Evolutionary conservation across 1,284 basidiomycete species (phyloP).

Genomic region (Rhodofomes roseus): DNA sequence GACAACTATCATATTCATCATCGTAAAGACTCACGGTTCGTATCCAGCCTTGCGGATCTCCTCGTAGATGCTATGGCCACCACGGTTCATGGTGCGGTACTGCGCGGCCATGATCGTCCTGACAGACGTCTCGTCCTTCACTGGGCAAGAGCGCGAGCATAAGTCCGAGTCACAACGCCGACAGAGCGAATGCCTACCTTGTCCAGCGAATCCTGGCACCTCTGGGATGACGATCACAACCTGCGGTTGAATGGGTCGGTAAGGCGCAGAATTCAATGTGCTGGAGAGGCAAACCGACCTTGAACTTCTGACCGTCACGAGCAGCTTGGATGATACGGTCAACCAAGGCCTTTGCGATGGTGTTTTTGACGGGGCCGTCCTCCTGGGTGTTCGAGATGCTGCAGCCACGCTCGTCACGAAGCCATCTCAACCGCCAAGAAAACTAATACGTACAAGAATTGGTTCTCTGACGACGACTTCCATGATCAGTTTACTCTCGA

Average conservation of each 20-base stretch:
- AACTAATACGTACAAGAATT: conserved; percentile 75
- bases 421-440: not conserved
- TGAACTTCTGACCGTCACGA: conserved; percentile 70
- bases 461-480: conserved; percentile 62
- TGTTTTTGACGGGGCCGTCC: conserved; percentile 73
- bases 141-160: conserved; percentile 32
- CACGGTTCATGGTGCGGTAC: conserved; percentile 85
- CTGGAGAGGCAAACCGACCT: conserved; percentile 39
- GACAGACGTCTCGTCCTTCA: conserved; percentile 66
- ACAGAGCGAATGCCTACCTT: conserved; percentile 4
- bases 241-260: conserved; percentile 30
- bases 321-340: conserved; percentile 83
- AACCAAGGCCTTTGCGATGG: conserved; percentile 79
- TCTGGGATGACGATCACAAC: conserved; percentile 83
- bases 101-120: conserved; percentile 84
- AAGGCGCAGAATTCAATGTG: not conserved
- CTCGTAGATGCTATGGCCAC: conserved; percentile 84
- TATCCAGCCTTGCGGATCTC: conserved; percentile 74
- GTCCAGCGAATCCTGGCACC: conserved; percentile 77
- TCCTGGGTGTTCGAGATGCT: conserved; percentile 75
- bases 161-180: not conserved
- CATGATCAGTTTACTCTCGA: not conserved
- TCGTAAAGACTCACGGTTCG: conserved; percentile 61
- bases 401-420: not conserved
- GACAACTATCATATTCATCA: not conserved